Evolutionary conservation across 768 basidiomycete species (phyloP), one percentile per base, ranked within the genome.

Genomic region (Leucosporidium creatinivorum): DNA sequence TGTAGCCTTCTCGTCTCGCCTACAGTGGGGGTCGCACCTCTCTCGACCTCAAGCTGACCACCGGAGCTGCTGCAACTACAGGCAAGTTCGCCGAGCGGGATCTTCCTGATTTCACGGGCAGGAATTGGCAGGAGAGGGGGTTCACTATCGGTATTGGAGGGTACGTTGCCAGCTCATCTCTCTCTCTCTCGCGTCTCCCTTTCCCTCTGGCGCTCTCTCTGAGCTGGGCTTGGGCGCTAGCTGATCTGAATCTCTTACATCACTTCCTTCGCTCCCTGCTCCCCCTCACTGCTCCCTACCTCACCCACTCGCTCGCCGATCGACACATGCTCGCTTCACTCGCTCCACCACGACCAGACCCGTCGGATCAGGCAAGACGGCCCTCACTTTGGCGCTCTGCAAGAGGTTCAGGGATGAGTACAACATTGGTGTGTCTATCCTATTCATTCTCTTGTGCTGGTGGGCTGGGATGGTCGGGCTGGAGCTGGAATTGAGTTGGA

Each of bases 81-180:
- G 93, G 94, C 54, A 96, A 89, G 77, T 99, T 87, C 74, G 80
- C 89, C 17, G 93, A 98, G 77, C 83, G 94, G 31, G 94, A 97
- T 78, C 78, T 96, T 77, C 96, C 94, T 13, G 88, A 96, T 75
- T 97, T 89, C 75, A 81, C 86, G 12, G 77, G 79, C 3, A 82
- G 94, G 47, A 89, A 93, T 80, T 98, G 93, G 74, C 84, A 86
- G 61, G 93, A 97, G 79, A 82, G 94, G 69, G 96, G 89, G 1
- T 99, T 97, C 80, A 98, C 94, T 0, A 81, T 99, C 67, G 94
- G 94, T n/a, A 97, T 98, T 63, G 94, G 94, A 75, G 93, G 93
- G 93, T 93, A 75, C 58, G 87, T 79, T n/a, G n/a, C n/a, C n/a
- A n/a, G n/a, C 36, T 36, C 12, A 33, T 33, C 48, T 9, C 13